Base-by-base conservation (phyloP, 495 filamentous ascomycete genomes). In the Annulohypoxylon moriforme region DNA sequence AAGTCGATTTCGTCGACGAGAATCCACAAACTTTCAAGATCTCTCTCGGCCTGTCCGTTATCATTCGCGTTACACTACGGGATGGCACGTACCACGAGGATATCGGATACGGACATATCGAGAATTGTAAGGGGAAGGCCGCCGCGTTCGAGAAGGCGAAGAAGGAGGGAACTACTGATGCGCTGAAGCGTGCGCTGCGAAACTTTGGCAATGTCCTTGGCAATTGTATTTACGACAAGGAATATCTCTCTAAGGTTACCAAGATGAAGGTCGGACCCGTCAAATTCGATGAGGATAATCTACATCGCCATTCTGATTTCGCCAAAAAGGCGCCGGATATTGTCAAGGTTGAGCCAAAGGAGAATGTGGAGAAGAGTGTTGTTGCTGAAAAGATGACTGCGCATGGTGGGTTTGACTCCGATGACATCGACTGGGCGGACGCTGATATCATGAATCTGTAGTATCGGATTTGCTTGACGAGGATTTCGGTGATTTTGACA, bases 61-160 rank as follows among this genome's bases (percentile, higher is more conserved):
- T 94, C 60, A 89, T 99, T 61, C 87, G 95, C 58, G 92, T 99
- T 16, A 96, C 93, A 1, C 81, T 99, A 52, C 89, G 88, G 50
- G 96, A 98, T 82, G 96, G 96, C 33, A 95, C 96, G 16, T 98
- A 87, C 76, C 96, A 98, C 77, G 96, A 99, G 81, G 96, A 99
- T 78, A 89, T 98, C 57, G 96, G 96, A 1, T 98, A 98, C 72
- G 96, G 96, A 3, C 89, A 94, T 67, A 96, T 96, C 58, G 95
- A 98, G 77, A 99, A 98, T 71, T 92, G 89, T 80, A 97, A 96
- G 80, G 90, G 91, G 25, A 98, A 98, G 81, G 95, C 94, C 0
- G 89, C 92, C 6, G 95, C 94, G 1, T 98, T 97, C 74, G 95
- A 98, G 78, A 98, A 98, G 78, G 93, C 95, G 1, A 98, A 98